Conservation (phyloP, 1,284 basidiomycete genomes). For the Puccinia polysora region DNA sequence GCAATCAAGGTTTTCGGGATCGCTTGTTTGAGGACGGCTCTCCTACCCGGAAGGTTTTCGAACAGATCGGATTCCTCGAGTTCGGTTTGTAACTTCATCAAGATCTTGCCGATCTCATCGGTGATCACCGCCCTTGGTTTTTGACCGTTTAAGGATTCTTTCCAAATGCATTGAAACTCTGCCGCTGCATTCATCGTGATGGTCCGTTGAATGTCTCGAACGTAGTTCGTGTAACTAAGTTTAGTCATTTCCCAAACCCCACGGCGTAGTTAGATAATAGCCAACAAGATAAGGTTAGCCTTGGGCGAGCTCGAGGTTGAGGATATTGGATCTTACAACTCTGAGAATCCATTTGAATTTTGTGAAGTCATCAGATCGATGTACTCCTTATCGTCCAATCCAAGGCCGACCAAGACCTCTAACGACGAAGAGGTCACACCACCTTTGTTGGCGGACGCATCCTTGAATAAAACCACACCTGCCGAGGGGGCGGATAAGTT, state of each 20-base stretch:
- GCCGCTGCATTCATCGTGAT: slow-evolving; percentile 85
- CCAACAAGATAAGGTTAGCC: too few species aligned
- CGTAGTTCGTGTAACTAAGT: slow-evolving; percentile 40
- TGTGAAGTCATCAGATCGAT: slow-evolving; percentile 89
- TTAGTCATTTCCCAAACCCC: too few species aligned
- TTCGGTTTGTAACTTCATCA: slow-evolving; percentile 56
- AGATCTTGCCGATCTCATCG: slow-evolving; percentile 75
- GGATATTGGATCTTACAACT: slow-evolving; percentile 34
- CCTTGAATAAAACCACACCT: slow-evolving; percentile 82
- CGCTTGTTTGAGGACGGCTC: slow-evolving; percentile 73
- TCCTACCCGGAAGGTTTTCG: slow-evolving; percentile 73
- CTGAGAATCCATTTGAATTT: slow-evolving; percentile 59
- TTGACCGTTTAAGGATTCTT: slow-evolving; percentile 71
- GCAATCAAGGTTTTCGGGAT: slow-evolving; percentile 85
- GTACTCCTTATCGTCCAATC: slow-evolving; percentile 78
- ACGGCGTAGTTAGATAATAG: too few species aligned
- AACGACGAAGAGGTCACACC: slow-evolving; percentile 95
- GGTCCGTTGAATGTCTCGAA: slow-evolving; percentile 66
- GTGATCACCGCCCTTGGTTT: slow-evolving; percentile 86
- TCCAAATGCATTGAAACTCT: slow-evolving; percentile 94
- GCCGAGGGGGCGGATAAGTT: slow-evolving; percentile 5
- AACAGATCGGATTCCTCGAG: slow-evolving; percentile 79
- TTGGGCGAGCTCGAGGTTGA: neutral
- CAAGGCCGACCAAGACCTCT: slow-evolving; percentile 88
- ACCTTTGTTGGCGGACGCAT: slow-evolving; percentile 95